A percentile compares a stretch with the other conserved stretches of the same genome.
phyloP scores from a whole-genome alignment of 148 eudicot genomes.

The Fagopyrum esculentum region DNA sequence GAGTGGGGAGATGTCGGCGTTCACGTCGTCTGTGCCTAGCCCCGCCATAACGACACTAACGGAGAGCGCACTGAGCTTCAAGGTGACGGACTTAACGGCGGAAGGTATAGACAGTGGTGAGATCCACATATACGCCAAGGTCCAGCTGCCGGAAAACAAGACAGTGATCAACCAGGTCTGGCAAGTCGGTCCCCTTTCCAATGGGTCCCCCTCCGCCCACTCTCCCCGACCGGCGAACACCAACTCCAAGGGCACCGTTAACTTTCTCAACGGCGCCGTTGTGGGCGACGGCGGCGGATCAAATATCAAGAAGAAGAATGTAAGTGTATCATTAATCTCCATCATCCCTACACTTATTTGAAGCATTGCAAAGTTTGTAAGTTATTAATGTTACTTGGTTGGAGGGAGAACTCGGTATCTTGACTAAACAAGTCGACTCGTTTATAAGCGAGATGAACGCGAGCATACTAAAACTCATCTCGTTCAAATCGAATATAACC shows the following conservation, averaged over 20 bases:
- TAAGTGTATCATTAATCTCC: slow-evolving; percentile 10
- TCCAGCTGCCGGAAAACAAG: slow-evolving; percentile 33
- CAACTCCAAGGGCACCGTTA: slow-evolving; percentile 29
- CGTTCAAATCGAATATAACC: too few species aligned
- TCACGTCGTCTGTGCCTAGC: slow-evolving; percentile 33
- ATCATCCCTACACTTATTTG: too few species aligned
- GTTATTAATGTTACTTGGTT: too few species aligned
- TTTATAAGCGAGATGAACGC: too few species aligned
- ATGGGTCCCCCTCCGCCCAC: slow-evolving; percentile 23
- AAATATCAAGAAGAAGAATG: slow-evolving; percentile 26
- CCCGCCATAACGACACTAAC: not conserved
- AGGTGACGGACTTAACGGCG: slow-evolving; percentile 32
- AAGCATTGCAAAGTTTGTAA: too few species aligned
- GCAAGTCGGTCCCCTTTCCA: slow-evolving; percentile 52
- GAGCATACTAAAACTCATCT: too few species aligned
- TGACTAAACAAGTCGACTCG: too few species aligned
- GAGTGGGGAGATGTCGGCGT: slow-evolving; percentile 27
- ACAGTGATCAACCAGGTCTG: slow-evolving; percentile 69
- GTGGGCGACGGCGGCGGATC: slow-evolving; percentile 10
- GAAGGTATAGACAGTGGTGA: slow-evolving; percentile 14
- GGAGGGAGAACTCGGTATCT: too few species aligned
- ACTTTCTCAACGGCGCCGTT: slow-evolving; percentile 42
- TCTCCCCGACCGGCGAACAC: slow-evolving; percentile 14
- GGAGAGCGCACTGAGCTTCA: slow-evolving; percentile 36
- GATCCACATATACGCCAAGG: slow-evolving; percentile 63